Base-by-base conservation (phyloP, 495 filamentous ascomycete genomes). In the Penicillium robsamsonii region DNA sequence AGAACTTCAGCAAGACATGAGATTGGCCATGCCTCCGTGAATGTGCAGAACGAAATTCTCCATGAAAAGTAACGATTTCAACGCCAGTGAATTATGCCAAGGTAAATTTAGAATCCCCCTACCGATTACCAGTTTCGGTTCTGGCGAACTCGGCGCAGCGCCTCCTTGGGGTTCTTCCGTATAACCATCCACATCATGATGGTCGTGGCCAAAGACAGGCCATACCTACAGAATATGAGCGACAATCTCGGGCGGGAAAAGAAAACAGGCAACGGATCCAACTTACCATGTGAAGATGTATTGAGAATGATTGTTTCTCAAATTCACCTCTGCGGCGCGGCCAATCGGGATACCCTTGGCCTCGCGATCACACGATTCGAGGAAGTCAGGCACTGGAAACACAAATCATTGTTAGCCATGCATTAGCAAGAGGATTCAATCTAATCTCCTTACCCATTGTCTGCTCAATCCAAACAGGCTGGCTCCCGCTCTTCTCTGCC, bases 241-340 rank as follows among this genome's bases (percentile, higher is more conserved):
- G 25, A 61, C 12, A 46, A 45, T 15, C 20, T 29, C 20, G 11
- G 50, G n/a, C 31, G 15, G 35, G 15, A 51, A 29, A 0, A 1
- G 18, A 22, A 5, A 12, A 24, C 9, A 31, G 4, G 30, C 4
- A 11, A 29, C 17, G 22, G 20, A 22, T 31, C 24, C 8, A 52
- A 77, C 84, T 66, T 83, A 96, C 94, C 94, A 98, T 50, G 94
- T 98, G 69, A 96, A 92, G 54, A 98, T 97, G 67, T 98, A 98
- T 75, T 98, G 93, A 61, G 89, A 85, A 73, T 98, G 94, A 70
- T 93, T 97, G 68, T 98, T 98, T 67, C 89, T 83, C 70, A 98
- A 73, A 72, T 94, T 96, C 56, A 98, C 94, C 75, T 94, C 91
- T 5, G 94, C 83, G 5, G 90, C 75, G 66, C 92, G 81, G n/a